A percentile compares a stretch with the other conserved stretches of the same genome.
Evolutionary conservation across 805 yeast species (phyloP).

Genomic region (Ogataea philodendri): DNA sequence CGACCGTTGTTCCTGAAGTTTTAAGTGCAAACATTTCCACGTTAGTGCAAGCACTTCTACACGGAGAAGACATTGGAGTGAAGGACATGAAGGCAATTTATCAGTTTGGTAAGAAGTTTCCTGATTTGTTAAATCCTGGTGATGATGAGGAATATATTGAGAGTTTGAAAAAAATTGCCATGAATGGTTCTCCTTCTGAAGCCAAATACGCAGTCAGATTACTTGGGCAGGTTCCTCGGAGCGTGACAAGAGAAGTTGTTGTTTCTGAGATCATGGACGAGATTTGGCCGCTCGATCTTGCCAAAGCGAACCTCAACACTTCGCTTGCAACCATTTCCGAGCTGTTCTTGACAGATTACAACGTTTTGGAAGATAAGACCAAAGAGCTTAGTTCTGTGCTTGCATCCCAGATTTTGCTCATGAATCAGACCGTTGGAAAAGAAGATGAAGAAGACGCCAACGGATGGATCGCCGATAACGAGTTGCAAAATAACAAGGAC

Average conservation of each 20-base stretch:
- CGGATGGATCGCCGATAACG: conserved; percentile 37
- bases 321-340: conserved; percentile 62
- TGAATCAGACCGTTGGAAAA: conserved; percentile 42
- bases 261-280: conserved; percentile 39
- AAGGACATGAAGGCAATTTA: conserved; percentile 57
- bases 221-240: conserved; percentile 43
- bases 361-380: conserved; percentile 46
- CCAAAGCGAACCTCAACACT: conserved; percentile 44
- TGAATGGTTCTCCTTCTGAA: conserved; percentile 54
- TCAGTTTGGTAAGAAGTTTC: conserved; percentile 53
- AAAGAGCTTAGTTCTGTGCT: conserved; percentile 58
- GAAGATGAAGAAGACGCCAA: conserved; percentile 51
- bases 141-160: conserved; percentile 42
- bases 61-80: conserved; percentile 21
- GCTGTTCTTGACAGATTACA: conserved; percentile 48
- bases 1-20: conserved; percentile 59
- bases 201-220: conserved; percentile 65
- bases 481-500: conserved; percentile 13
- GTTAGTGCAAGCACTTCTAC: conserved; percentile 36
- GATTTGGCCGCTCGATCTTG: conserved; percentile 50
- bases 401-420: conserved; percentile 59
- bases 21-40: conserved; percentile 57
- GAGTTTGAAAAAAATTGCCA: conserved; percentile 45
- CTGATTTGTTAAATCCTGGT: conserved; percentile 39
- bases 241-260: conserved; percentile 36